These are phyloP conservation scores for Podospora tetraspora DNA, from an alignment of 495 filamentous ascomycete genomes.

Conservation along the genomic window DNA sequence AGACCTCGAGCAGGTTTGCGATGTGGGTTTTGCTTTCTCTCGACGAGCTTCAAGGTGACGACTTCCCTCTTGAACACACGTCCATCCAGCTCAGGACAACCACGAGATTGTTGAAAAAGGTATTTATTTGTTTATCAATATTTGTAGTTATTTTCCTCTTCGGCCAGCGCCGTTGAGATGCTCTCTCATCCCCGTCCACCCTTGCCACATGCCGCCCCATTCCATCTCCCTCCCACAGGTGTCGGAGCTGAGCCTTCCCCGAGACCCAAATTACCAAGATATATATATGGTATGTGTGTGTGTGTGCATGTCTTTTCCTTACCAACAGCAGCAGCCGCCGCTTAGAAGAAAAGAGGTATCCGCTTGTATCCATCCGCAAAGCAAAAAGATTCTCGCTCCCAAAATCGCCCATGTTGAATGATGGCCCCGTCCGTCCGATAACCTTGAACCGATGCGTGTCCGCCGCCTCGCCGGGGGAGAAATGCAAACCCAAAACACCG, in stretches of 20 bases:
- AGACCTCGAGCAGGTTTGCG: neutral
- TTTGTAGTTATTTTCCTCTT: neutral
- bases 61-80: neutral
- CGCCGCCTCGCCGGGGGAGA: neutral
- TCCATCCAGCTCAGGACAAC: neutral
- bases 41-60: too few relatives aligned
- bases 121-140: constrained; percentile 5
- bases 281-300: neutral
- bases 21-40: neutral
- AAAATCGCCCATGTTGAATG: constrained; percentile 14
- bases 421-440: constrained; percentile 1
- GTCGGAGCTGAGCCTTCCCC: neutral
- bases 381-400: neutral
- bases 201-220: neutral
- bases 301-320: neutral
- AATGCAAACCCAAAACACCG: constrained; percentile 2
- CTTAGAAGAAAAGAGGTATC: neutral
- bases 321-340: neutral
- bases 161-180: neutral
- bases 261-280: neutral
- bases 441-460: neutral
- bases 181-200: neutral
- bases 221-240: neutral
- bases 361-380: constrained; percentile 1
- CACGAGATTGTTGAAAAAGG: constrained; percentile 8